Base-by-base conservation (phyloP, 1,284 basidiomycete species). In the Amylostereum chailletii region DNA sequence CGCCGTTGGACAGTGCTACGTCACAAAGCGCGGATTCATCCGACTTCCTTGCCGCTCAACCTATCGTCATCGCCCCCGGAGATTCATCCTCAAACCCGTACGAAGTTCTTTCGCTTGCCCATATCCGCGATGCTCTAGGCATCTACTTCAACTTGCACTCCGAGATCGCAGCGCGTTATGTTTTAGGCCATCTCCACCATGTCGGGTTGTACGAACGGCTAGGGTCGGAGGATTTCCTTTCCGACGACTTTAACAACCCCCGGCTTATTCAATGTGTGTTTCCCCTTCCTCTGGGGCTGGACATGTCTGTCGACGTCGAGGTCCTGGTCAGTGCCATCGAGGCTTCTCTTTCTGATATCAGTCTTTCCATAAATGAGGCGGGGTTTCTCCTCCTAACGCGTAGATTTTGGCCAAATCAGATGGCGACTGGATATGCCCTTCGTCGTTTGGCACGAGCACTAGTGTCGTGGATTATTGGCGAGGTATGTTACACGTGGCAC, bases 331-430 rank as follows among this genome's bases (percentile, higher is more conserved):
- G 79, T 4, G 73, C 82, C 0, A 76, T 90, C n/a, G 87, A 90
- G 60, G 74, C 76, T 1, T 83, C 81, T 54, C 66, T 92, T 26
- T 68, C 72, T 2, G 84, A 89, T 55, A 62, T 87, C 30, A 80
- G 88, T 61, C 66, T 91, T 27, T 78, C 82, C 0, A 71, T 81
- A 33, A 88, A 89, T 58, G 88, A 92, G 64, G 70, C 76, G 26
- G 88, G 81, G 0, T 74, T 90, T 48, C 63, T 85, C 5, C 65
- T 90, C 7, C 67, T 90, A 11, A 66, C 70, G 7, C 74, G 79
- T 46, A 74, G 79, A 53, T 77, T 86, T 52, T 88, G 82, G 81
- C 87, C 88, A 0, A 83, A 77, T 54, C 74, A 79, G 4, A 71
- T 88, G 64, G 74, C 80, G 42, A 83, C 86, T 5, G 77, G 81